phyloP scores from a whole-genome alignment of 768 basidiomycete genomes.

The Russula emetica region DNA sequence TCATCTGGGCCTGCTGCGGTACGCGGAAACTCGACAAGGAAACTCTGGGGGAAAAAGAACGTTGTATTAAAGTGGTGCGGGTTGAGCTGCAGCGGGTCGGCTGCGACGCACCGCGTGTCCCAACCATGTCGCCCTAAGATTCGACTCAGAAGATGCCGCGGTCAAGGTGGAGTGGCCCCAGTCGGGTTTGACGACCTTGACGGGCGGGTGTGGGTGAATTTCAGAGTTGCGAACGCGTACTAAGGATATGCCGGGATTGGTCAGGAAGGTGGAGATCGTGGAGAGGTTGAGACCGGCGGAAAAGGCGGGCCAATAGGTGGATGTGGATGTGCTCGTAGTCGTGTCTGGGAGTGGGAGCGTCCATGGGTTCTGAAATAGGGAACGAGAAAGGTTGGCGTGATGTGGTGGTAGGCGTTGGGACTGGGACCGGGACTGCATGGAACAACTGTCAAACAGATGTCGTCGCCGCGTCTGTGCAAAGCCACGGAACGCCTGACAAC shows the following conservation, averaged over 20 bases:
- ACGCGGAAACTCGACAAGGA: conserved; percentile 33
- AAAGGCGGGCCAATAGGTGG: background rate
- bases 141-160: conserved; percentile 7
- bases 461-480: too few species aligned
- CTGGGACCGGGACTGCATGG: background rate
- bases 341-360: background rate
- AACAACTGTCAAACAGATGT: too few species aligned
- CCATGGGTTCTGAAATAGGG: conserved; percentile 19
- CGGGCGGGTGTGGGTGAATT: conserved; percentile 19
- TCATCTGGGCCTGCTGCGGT: background rate
- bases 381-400: conserved; percentile 8
- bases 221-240: conserved; percentile 26
- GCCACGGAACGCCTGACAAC: too few species aligned
- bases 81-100: background rate
- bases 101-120: conserved; percentile 37
- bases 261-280: conserved; percentile 16
- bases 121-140: conserved; percentile 36
- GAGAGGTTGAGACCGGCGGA: background rate
- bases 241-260: conserved; percentile 22
- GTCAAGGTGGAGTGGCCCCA: conserved; percentile 24
- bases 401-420: background rate
- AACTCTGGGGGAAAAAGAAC: too few species aligned
- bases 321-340: background rate
- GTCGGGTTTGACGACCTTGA: conserved; percentile 33
- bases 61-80: background rate